Evolutionary conservation across 805 yeast genomes (phyloP).

Genomic region (Suhomyces faveliae): DNA sequence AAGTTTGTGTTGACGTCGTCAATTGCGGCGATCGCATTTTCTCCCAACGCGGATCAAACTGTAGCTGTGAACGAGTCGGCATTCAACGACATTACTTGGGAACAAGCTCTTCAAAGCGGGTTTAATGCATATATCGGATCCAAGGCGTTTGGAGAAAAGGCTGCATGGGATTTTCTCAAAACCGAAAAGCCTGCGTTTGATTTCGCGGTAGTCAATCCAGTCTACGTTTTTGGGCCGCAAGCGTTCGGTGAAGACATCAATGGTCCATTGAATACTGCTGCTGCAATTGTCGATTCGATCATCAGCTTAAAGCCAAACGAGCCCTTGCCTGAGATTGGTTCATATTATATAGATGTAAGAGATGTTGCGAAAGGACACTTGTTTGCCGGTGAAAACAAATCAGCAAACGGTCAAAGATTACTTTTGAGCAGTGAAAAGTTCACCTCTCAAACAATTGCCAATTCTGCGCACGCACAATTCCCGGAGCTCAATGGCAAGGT

Average conservation of each 20-base stretch:
- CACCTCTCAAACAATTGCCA: background rate
- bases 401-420: constrained; percentile 23
- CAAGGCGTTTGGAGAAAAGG: constrained; percentile 58
- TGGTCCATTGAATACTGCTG: constrained; percentile 9
- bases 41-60: constrained; percentile 25
- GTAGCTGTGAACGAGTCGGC: constrained; percentile 42
- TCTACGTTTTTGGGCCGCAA: constrained; percentile 18
- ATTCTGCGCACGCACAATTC: background rate
- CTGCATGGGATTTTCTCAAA: constrained; percentile 57
- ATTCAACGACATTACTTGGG: constrained; percentile 56
- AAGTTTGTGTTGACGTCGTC: constrained; percentile 19
- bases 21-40: constrained; percentile 10
- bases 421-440: background rate
- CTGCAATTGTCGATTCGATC: constrained; percentile 4
- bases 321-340: constrained; percentile 8
- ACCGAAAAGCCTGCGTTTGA: constrained; percentile 23
- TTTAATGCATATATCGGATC: constrained; percentile 49
- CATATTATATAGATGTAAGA: constrained; percentile 50
- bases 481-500: background rate
- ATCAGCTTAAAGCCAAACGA: constrained; percentile 9
- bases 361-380: constrained; percentile 63
- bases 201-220: constrained; percentile 30
- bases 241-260: constrained; percentile 14
- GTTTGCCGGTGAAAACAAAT: constrained; percentile 39
- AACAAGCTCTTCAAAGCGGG: constrained; percentile 40